Base-by-base conservation (phyloP, 2,329 filamentous ascomycete genomes). In the Epicoccum sorghinum region DNA sequence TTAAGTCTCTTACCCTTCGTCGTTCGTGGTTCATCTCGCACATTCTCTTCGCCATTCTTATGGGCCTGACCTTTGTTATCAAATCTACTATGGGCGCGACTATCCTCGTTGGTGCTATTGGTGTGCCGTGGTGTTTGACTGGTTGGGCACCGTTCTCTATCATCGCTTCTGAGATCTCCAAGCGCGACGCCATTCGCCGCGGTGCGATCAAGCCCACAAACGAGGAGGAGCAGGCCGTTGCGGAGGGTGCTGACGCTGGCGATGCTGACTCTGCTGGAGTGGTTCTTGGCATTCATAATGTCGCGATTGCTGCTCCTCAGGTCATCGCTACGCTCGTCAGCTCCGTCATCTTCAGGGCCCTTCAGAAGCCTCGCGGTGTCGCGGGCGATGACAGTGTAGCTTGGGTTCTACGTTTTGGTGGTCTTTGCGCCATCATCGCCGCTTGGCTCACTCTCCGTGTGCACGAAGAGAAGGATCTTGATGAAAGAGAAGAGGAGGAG, bases 131-230 rank as follows among this genome's bases (percentile, higher is more conserved):
- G 93, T 92, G 93, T 22, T 79, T 97, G 67, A 92, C 92, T 2
- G 85, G 96, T 24, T 98, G 93, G 93, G 93, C 93, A 0, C 93
- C 93, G 0, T 98, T 93, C 78, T 93, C 93, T 35, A 89, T 98
- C 65, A 97, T 98, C 71, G 92, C 91, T 40, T 91, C 91, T 4
- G 93, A 98, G 74, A 93, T 98, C 58, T 90, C 89, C 57, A 89
- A 88, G 56, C 87, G 91, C 5, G 90, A 96, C 69, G 86, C 88
- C 24, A 83, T 87, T 42, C 80, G 82, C 46, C 81, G 85, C 22
- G 77, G 80, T 10, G 73, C 78, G 24, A 76, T 79, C 22, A 75
- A 75, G 7, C 75, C 73, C 4, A 70, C 70, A 4, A 72, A 71
- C 30, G 64, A 67, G n/a, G 75, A 77, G 25, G 74, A 71, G 7